Base-by-base conservation (phyloP, 805 yeast genomes). In the Barnettozyma botsteinii region DNA sequence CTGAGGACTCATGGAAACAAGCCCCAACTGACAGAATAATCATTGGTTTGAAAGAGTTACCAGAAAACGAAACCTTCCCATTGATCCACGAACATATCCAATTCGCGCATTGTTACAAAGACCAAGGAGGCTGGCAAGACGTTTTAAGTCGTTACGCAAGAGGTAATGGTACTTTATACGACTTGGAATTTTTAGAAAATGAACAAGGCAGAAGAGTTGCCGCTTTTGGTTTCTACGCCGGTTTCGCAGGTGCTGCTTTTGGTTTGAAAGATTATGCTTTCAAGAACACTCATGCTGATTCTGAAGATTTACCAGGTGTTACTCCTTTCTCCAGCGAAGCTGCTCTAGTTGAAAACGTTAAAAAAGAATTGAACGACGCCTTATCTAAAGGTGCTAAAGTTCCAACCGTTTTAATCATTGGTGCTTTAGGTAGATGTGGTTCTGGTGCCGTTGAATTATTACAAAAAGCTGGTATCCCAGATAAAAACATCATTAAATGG, bases 201-300 rank as follows among this genome's bases (percentile, higher is more conserved):
- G 96, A 84, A 53, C 80, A 77, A 57, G 98, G 98, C 26, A 85
- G 98, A 72, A 85, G 99, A 67, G 99, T 93, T 22, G 99, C 99
- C 33, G 98, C 98, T 8, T 93, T 93, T 61, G 99, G 99, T n/a
- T 93, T 77, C 72, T 91, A 91, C 63, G 98, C 99, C 33, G 99
- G 99, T n/a, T 93, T 93, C 62, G 98, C 98, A 7, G 99, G 99
- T 57, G 98, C 99, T 26, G 99, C 98, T 25, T 67, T 93, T 41
- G 98, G 98, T 56, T 72, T 91, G 37, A 77, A 77, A 62, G 95
- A 88, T 64, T 93, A 98, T 96, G 84, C 95, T 37, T 82, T 84
- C 68, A 91, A 91, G 65, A 91, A 85, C 63, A 65, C 79, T 28
- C 81, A 85, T 61, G 44, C 73, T 8, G 86, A 79, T 55, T 57